Evolutionary conservation across 192 early-diverging fungal genomes (phyloP), one percentile per base, ranked within the genome.

Genomic region (Coemansia sp.): DNA sequence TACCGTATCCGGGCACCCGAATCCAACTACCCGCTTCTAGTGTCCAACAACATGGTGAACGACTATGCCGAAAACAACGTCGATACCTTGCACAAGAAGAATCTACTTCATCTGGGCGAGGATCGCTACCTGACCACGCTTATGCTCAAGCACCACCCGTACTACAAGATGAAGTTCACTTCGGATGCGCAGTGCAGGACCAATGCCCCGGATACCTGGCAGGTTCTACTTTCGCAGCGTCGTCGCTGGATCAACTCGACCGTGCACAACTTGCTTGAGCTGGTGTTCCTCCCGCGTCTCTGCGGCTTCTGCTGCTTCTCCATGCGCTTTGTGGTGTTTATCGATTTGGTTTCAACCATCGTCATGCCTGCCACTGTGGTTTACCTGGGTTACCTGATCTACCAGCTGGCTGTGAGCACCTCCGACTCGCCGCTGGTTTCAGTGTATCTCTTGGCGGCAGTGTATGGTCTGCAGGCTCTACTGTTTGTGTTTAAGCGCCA

Each of bases 171-270:
- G 69, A 88, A 87, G 29, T 99, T 98, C 46, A 94, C 94, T 4
- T 83, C 92, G 4, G 95, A 98, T 57, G 97, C 97, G 4, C 83
- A 90, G 60, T 97, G 95, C 73, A 83, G 81, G 47, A 99, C 97
- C n/a, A 87, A 83, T 43, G 97, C 91, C 3, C 97, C 97, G 6
- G 97, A 98, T 57, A 85, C 84, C 25, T 98, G 93, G 93, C 79
- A 85, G 46, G 90, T 99, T 18, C 78, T 99, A 36, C 67, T 99
- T 18, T 99, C 97, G 1, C 97, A 99, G 72, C 88, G 97, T 55
- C 92, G 97, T 64, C 89, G 97, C 52, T 99, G 97, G 97, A 99
- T 99, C 66, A 99, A 99, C 80, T 97, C 94, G 24, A 99, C 97
- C 0, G 89, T 99, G 11, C 97, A 99, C 80, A 99, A 99, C 68